These are phyloP conservation scores for Stephania cephalantha DNA, from an alignment of 164 flowering plant genomes.

Conservation along the genomic window DNA sequence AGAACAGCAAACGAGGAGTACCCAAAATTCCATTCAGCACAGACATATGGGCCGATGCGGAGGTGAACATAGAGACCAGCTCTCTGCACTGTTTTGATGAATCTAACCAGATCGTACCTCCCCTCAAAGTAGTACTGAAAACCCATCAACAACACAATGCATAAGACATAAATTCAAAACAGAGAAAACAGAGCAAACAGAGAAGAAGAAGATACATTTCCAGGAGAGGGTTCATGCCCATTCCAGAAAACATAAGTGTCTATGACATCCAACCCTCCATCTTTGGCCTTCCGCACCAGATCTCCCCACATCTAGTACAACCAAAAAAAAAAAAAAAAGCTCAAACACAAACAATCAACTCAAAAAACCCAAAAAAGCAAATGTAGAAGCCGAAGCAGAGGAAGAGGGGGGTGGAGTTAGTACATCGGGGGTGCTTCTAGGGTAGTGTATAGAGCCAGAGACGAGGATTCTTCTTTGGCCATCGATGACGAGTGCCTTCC, in stretches of 20 bases:
- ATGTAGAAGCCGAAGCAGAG: slow-evolving; percentile 15
- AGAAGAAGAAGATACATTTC: slow-evolving; percentile 34
- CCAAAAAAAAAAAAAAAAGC: slow-evolving; percentile 11
- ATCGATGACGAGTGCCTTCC: slow-evolving; percentile 60
- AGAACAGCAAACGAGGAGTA: slow-evolving; percentile 15
- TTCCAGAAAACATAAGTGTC: slow-evolving; percentile 86
- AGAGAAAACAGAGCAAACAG: background rate
- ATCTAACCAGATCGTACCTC: slow-evolving; percentile 61
- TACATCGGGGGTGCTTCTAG: slow-evolving; percentile 92
- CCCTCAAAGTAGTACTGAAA: slow-evolving; percentile 69
- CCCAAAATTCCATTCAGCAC: slow-evolving; percentile 97
- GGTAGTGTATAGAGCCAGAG: slow-evolving; percentile 87
- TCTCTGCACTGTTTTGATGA: slow-evolving; percentile 57
- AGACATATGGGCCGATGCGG: slow-evolving; percentile 86
- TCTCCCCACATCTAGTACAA: slow-evolving; percentile 75
- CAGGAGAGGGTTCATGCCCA: slow-evolving; percentile 68
- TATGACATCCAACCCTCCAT: slow-evolving; percentile 75
- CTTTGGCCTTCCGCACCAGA: slow-evolving; percentile 69
- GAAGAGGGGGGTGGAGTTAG: slow-evolving; percentile 16
- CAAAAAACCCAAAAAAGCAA: background rate
- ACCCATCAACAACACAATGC: background rate
- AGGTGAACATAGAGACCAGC: slow-evolving; percentile 70
- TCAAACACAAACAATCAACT: background rate
- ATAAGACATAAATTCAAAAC: background rate
- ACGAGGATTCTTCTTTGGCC: slow-evolving; percentile 72